Evolutionary conservation across 129 eudicot species (phyloP), one percentile per base, ranked within the genome.

Genomic region (Flaveria linearis): DNA sequence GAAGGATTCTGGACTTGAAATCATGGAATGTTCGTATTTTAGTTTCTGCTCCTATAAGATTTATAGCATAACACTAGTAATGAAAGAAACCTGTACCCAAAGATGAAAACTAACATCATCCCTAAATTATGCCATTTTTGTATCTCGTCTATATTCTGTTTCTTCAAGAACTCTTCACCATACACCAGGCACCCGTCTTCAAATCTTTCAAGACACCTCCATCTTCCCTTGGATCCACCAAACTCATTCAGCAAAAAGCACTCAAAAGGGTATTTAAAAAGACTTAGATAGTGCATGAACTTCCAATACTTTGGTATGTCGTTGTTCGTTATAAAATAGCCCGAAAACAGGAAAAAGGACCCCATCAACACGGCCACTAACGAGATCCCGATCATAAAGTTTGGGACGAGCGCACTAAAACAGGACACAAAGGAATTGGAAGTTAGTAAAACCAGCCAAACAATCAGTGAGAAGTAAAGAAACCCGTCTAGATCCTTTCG

Each of bases 211-310:
- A 91, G 47, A 84, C 97, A 91, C 77, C 82, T 82, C 51, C 33
- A 47, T 62, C 60, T 79, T 42, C 90, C 88, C 41, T 68, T 43
- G 16, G 76, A 72, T 26, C 96, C 96, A 39, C 90, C 95, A 2
- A 42, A 87, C 84, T 91, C 95, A 57, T 91, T 91, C 67, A 91
- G 66, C 82, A 91, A 41, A 55, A 85, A 87, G 61, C 89, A 83
- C 80, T 91, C 97, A 23, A 85, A 91, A 3, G 97, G 97, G 58
- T 91, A 91, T 85, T 81, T 85, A 83, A 87, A 89, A 80, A 91
- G 71, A 50, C 96, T 88, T 78, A 91, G 50, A 69, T 89, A 84
- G 62, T 87, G 90, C 90, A 89, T 82, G 68, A 87, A 87, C 16
- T 71, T 76, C 97, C 97, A 89, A 47, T 55, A 87, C 60, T 50